Evolutionary conservation across 345 rosid genomes (phyloP).

Genomic region (Capsella bursapastoris): DNA sequence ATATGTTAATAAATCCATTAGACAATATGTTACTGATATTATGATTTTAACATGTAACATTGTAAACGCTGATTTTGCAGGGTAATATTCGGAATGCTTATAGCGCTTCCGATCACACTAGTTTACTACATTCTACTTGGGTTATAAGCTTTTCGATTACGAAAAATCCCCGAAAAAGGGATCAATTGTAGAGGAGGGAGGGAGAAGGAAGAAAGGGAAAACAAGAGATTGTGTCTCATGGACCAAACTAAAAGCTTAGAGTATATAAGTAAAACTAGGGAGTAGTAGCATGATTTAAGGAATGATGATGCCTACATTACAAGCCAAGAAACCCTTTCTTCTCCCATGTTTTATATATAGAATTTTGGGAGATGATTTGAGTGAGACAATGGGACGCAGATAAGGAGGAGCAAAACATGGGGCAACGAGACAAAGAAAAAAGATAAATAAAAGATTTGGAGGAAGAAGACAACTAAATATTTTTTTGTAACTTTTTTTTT

Average conservation of each 20-base stretch:
- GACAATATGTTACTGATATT: neutral
- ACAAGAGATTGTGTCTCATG: conserved; percentile 20
- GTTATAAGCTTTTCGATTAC: conserved; percentile 46
- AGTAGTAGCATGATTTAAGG: conserved; percentile 47
- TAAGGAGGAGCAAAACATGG: conserved; percentile 47
- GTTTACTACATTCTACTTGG: conserved; percentile 92
- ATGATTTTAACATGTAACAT: neutral
- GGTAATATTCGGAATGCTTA: conserved; percentile 95
- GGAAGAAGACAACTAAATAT: conserved; percentile 31
- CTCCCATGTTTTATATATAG: conserved; percentile 34
- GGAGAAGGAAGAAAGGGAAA: conserved; percentile 8
- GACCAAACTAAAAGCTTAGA: conserved; percentile 31
- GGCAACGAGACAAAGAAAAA: conserved; percentile 31
- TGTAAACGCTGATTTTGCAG: conserved; percentile 50
- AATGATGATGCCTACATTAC: conserved; percentile 39
- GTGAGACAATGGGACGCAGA: conserved; percentile 39
- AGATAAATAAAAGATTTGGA: conserved; percentile 31
- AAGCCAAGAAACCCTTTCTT: conserved; percentile 43
- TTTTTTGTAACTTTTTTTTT: conserved; percentile 32
- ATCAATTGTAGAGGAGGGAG: conserved; percentile 6
- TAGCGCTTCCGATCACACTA: conserved; percentile 91
- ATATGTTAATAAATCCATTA: neutral
- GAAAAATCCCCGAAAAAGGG: neutral
- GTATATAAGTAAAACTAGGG: conserved; percentile 41
- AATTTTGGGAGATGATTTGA: conserved; percentile 31